A percentile compares a stretch with the other conserved stretches of the same genome.
Conservation (phyloP, 73 alveolate species). For the Urostyla sp. region DNA sequence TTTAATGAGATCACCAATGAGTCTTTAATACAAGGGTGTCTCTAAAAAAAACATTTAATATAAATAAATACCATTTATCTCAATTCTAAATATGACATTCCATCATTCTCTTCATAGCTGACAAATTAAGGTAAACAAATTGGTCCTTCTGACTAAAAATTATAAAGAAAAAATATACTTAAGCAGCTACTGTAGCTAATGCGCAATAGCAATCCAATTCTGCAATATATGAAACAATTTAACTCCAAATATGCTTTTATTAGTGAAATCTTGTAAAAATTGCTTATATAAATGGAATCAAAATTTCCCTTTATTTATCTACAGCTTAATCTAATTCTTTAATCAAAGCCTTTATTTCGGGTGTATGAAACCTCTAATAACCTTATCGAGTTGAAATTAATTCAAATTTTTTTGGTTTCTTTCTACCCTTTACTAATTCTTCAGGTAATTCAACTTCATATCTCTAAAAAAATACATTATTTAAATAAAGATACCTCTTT, state of each 20-base stretch:
- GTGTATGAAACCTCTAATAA: conserved; percentile 81
- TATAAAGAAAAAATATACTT: no score
- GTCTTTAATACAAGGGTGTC: conserved; percentile 64
- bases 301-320: conserved; percentile 64
- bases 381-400: conserved; percentile 79
- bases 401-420: conserved; percentile 78
- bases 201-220: conserved; percentile 75
- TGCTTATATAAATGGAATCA: conserved; percentile 75
- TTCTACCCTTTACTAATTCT: conserved; percentile 69
- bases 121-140: conserved; percentile 72
- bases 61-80: conserved; percentile 45
- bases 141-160: conserved; percentile 47
- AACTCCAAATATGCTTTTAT: conserved; percentile 60
- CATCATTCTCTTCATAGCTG: conserved; percentile 40
- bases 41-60: conserved; percentile 68
- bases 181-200: conserved; percentile 69
- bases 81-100: conserved; percentile 45
- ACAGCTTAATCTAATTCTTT: conserved; percentile 76
- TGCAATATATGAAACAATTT: conserved; percentile 62
- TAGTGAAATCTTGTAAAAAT: conserved; percentile 69
- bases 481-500: background rate
- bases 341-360: conserved; percentile 61
- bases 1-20: conserved; percentile 30
- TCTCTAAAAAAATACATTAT: conserved; percentile 1
- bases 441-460: conserved; percentile 86